phyloP scores from a whole-genome alignment of 768 basidiomycete genomes.

The Agrocybe pediades region DNA sequence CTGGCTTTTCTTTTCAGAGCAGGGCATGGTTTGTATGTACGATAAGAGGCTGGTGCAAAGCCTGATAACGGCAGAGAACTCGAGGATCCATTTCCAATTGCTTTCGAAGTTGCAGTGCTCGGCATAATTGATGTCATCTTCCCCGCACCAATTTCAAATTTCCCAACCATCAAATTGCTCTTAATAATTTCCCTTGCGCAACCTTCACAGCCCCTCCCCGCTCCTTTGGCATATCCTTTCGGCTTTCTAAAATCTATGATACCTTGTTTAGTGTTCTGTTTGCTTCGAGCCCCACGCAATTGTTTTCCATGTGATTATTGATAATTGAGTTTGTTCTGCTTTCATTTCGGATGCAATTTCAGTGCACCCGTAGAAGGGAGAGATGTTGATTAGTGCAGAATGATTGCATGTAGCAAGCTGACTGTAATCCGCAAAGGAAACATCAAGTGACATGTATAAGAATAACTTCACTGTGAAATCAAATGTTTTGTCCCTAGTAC shows the following conservation, averaged over 20 bases:
- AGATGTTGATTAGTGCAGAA: too few relatives aligned
- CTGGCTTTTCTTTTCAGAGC: not conserved
- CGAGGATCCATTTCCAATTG: conserved; percentile 1
- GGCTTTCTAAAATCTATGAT: conserved; percentile 8
- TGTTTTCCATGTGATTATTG: conserved; percentile 12
- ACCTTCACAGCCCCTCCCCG: not conserved
- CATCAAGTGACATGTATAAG: not conserved
- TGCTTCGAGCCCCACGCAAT: conserved; percentile 10
- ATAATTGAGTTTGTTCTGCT: not conserved
- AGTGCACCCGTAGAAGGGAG: too few relatives aligned
- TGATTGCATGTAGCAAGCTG: not conserved
- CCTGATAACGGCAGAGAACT: conserved; percentile 1
- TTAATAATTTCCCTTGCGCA: not conserved
- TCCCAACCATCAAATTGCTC: not conserved
- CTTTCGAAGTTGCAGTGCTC: conserved; percentile 1
- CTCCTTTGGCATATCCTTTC: not conserved
- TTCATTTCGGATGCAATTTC: too few relatives aligned
- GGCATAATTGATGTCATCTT: not conserved
- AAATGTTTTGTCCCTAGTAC: not conserved
- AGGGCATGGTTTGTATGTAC: not conserved
- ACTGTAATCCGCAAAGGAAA: too few relatives aligned
- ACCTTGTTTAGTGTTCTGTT: conserved; percentile 14
- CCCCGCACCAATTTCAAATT: not conserved
- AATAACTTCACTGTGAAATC: not conserved
- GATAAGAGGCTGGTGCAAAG: conserved; percentile 8